These are phyloP conservation scores for Silene latifolia DNA, from an alignment of 148 eudicot species.

Conservation along the genomic window DNA sequence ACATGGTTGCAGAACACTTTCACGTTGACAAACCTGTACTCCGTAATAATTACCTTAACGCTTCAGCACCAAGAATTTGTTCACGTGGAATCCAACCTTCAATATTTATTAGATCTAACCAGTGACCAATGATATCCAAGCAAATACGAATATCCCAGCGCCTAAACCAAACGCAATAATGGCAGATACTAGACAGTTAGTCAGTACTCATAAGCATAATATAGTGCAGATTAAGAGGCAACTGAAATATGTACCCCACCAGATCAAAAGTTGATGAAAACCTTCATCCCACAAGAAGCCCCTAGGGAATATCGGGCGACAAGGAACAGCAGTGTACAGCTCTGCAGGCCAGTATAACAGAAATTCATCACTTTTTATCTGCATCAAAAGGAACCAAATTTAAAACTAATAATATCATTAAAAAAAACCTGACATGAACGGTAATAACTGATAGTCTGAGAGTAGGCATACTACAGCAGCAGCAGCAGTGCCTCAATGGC, in stretches of 20 bases:
- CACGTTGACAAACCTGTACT: background rate
- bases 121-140: conserved; percentile 93
- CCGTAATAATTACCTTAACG: conserved; percentile 52
- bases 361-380: conserved; percentile 53
- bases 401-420: conserved; percentile 14
- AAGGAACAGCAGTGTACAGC: conserved; percentile 97
- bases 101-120: conserved; percentile 92
- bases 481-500: no score
- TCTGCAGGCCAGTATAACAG: conserved; percentile 93
- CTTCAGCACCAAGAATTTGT: conserved; percentile 93
- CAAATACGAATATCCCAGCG: conserved; percentile 80
- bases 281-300: conserved; percentile 99
- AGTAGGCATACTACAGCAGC: background rate
- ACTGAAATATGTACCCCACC: conserved; percentile 46
- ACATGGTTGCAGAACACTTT: background rate
- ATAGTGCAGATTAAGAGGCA: conserved; percentile 4
- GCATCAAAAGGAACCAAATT: conserved; percentile 39
- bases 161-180: conserved; percentile 31
- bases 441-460: conserved; percentile 2
- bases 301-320: conserved; percentile 93
- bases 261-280: conserved; percentile 87
- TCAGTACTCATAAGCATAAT: conserved; percentile 1
- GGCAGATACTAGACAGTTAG: conserved; percentile 10
- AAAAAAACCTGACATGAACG: background rate
- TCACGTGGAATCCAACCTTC: conserved; percentile 99